phyloP scores from a whole-genome alignment of 345 rosid species.

The Arabidopsis arenosa region DNA sequence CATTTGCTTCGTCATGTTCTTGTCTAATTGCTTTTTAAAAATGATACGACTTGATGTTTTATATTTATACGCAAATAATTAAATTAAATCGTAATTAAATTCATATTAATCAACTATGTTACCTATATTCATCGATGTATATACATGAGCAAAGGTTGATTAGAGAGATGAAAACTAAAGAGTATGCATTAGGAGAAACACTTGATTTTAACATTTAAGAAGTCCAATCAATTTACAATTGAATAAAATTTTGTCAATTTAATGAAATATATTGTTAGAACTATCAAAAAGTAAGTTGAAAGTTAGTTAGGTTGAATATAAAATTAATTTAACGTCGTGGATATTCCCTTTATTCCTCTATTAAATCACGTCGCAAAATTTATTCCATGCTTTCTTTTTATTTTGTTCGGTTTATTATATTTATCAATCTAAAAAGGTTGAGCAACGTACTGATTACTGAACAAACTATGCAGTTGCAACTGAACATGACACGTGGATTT shows the following conservation, averaged over 20 bases:
- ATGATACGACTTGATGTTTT: slow-evolving; percentile 13
- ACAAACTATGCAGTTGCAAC: slow-evolving; percentile 49
- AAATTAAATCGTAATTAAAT: background rate
- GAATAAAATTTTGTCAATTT: slow-evolving; percentile 21
- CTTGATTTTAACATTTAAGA: background rate
- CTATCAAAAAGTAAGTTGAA: slow-evolving; percentile 42
- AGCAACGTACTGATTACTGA: slow-evolving; percentile 36
- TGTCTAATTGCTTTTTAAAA: slow-evolving; percentile 6
- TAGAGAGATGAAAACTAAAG: background rate
- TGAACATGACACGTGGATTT: slow-evolving; percentile 21
- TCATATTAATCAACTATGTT: background rate
- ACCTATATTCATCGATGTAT: background rate
- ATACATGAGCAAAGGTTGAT: background rate
- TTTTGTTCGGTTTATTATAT: slow-evolving; percentile 16
- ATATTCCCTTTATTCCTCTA: slow-evolving; percentile 34
- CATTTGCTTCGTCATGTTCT: slow-evolving; percentile 35
- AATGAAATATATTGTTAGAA: slow-evolving; percentile 38
- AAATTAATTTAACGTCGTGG: slow-evolving; percentile 26
- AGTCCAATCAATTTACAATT: background rate
- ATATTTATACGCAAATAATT: background rate
- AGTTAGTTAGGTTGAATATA: slow-evolving; percentile 43
- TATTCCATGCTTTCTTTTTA: slow-evolving; percentile 30
- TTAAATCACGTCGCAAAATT: slow-evolving; percentile 26
- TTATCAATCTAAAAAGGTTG: slow-evolving; percentile 13
- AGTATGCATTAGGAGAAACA: slow-evolving; percentile 3